Evolutionary conservation across 2,329 filamentous ascomycete genomes (phyloP), one percentile per base, ranked within the genome.

Genomic region (Scedosporium apiospermum): DNA sequence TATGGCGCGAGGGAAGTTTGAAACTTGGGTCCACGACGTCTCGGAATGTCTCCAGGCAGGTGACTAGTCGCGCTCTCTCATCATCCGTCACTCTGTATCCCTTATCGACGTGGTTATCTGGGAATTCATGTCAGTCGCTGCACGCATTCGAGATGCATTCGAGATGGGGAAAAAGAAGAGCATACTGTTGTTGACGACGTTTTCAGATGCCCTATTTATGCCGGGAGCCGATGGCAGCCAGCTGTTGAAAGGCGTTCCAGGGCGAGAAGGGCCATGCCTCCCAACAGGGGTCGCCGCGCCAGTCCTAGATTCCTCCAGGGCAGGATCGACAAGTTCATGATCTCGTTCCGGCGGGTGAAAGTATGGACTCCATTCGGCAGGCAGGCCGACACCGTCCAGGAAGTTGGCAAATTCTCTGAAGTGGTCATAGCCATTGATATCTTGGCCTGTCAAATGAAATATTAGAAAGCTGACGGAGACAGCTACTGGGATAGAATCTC

Each of bases 371-470:
- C 74, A 75, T 66, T 75, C 73, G 1, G 74, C 71, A 3, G 74
- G 72, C 10, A 76, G 65, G 0, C 74, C 73, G 4, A 75, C 69
- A 2, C 73, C 73, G 5, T 75, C 74, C 2, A 76, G 69, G 38
- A 76, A 76, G 42, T 70, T 71, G 57, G 74, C 72, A 62, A 76
- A 76, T 10, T 75, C 74, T 38, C 70, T 65, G 58, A 76, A 76
- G 38, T 76, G 73, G 27, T 73, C 69, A 34, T 71, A 70, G 2
- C 66, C 66, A 7, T 65, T 58, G 26, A 63, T 41, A 51, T 64
- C 57, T 55, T 41, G 44, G 4, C 46, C 60, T 53, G 12, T n/a
- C 12, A 42, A 12, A 12, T 5, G 26, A 30, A n/a, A 34, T 16
- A n/a, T 53, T 18, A 38, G 34, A 38, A 2, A 3, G 34, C 34